Evolutionary conservation across 2,329 filamentous ascomycete genomes (phyloP).

Genomic region (Phialophora chinensis): DNA sequence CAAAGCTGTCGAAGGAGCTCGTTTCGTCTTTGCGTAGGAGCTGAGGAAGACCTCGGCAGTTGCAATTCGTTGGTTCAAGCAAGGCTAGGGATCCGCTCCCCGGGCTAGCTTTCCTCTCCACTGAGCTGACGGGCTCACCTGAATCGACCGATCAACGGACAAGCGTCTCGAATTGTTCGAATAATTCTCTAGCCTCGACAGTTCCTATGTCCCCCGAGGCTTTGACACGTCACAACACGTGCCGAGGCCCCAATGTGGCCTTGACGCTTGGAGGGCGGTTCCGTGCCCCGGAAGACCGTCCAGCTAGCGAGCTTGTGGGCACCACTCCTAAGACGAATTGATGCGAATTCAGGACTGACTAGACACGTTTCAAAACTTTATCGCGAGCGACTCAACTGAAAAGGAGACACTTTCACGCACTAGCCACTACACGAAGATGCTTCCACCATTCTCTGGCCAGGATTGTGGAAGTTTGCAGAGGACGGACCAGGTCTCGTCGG

Average conservation of each 20-base stretch:
- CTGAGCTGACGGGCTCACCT: not conserved
- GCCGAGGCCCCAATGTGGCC: conserved; percentile 14
- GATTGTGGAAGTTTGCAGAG: not conserved
- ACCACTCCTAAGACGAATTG: conserved; percentile 4
- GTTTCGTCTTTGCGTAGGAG: conserved; percentile 30
- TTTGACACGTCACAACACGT: conserved; percentile 12
- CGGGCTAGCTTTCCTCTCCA: conserved; percentile 6
- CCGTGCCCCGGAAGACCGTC: conserved; percentile 4
- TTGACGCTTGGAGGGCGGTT: not conserved
- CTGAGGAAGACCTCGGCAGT: not conserved
- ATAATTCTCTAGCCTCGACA: conserved; percentile 14
- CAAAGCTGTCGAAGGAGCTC: conserved; percentile 31
- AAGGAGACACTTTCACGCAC: not conserved
- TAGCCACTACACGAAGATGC: conserved; percentile 4
- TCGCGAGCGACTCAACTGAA: not conserved
- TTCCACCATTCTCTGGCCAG: not conserved
- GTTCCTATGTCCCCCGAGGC: not conserved
- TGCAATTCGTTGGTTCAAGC: not conserved
- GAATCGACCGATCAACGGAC: conserved; percentile 1
- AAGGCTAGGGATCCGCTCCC: not conserved
- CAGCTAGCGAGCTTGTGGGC: conserved; percentile 11
- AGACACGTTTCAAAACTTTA: conserved; percentile 14
- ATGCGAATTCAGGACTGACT: conserved; percentile 4
- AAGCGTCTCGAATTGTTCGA: conserved; percentile 2
- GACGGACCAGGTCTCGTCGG: not conserved